Evolutionary conservation across 139 green algal genomes (phyloP).

Genomic region (Picochlorum sp.): DNA sequence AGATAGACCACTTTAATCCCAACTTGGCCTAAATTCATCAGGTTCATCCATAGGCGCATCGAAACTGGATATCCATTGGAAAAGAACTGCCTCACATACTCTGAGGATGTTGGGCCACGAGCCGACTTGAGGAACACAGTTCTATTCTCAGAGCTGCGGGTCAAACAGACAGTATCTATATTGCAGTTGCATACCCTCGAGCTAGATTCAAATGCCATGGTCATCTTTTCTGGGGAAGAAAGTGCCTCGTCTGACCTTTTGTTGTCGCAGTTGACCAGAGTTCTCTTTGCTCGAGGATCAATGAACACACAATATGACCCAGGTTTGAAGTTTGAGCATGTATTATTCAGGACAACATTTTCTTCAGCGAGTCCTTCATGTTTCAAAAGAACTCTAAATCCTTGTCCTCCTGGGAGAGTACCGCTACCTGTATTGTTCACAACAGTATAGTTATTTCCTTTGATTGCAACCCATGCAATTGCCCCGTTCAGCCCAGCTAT

Average conservation of each 20-base stretch:
- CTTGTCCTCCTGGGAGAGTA: background rate
- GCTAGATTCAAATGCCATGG: background rate
- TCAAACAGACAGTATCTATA: background rate
- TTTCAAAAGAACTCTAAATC: constrained; percentile 4
- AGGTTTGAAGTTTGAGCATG: background rate
- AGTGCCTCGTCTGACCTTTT: background rate
- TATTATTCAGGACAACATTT: constrained; percentile 1
- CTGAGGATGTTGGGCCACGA: background rate
- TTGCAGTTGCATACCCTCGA: background rate
- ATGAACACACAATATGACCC: constrained; percentile 3
- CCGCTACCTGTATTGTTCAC: constrained; percentile 6
- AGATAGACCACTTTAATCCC: background rate
- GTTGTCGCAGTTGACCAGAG: background rate
- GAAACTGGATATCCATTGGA: background rate
- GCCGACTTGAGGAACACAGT: background rate
- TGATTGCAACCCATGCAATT: constrained; percentile 8
- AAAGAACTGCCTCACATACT: background rate
- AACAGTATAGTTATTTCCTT: constrained; percentile 12
- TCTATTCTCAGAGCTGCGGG: background rate
- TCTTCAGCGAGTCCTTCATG: background rate
- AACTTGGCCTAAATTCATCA: constrained; percentile 5
- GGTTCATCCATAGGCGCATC: background rate
- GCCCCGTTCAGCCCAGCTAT: constrained; percentile 8
- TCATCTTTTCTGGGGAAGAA: background rate
- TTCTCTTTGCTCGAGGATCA: background rate